Evolutionary conservation across 257 asterid species (phyloP).

Genomic region (Capsicum rhomboideum): DNA sequence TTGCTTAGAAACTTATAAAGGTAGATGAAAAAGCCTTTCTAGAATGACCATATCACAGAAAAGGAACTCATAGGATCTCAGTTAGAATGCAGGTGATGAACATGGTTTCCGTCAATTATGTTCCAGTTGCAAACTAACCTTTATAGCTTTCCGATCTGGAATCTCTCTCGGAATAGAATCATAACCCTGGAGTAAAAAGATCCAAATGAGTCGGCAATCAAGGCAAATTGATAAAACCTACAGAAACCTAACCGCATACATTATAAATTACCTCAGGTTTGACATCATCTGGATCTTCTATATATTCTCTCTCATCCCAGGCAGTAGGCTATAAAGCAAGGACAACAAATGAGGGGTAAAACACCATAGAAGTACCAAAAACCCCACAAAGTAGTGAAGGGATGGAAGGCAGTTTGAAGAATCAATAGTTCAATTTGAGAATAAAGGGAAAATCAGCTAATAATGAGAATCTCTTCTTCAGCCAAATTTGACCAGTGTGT

Average conservation of each 20-base stretch:
- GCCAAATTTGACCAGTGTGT: not conserved
- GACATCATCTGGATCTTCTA: constrained; percentile 9
- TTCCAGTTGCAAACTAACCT: constrained; percentile 3
- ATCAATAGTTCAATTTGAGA: not conserved
- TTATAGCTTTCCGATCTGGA: constrained; percentile 14
- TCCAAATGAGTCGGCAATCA: not conserved
- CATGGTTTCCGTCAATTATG: not conserved
- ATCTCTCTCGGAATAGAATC: constrained; percentile 14
- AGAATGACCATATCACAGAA: not conserved
- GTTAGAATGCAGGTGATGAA: not conserved
- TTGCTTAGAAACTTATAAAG: not conserved
- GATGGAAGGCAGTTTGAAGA: not conserved
- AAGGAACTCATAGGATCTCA: not conserved
- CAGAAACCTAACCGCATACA: not conserved
- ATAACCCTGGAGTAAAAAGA: constrained; percentile 12
- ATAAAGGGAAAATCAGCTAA: not conserved
- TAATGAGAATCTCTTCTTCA: not conserved
- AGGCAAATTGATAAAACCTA: not conserved
- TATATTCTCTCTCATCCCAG: constrained; percentile 21
- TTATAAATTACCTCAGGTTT: constrained; percentile 12
- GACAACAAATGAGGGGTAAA: not conserved
- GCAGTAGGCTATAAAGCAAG: constrained; percentile 15
- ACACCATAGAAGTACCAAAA: not conserved
- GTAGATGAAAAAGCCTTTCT: not conserved
- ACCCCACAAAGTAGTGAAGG: not conserved